Evolutionary conservation across 2,329 filamentous ascomycete species (phyloP).

Genomic region (Calonectria crousiana): DNA sequence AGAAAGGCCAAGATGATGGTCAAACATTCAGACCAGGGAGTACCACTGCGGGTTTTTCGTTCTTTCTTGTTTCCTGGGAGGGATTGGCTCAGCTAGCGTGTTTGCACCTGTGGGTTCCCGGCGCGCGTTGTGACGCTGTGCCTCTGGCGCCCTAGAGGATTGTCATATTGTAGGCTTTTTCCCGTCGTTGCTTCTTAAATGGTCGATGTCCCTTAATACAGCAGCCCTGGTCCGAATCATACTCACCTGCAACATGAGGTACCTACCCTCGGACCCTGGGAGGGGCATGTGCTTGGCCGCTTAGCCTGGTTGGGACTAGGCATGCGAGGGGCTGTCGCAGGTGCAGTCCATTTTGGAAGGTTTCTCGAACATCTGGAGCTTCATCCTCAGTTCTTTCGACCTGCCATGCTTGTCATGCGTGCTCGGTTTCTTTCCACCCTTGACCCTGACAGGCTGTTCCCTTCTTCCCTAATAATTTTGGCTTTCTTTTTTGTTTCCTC

Average conservation of each 20-base stretch:
- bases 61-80: not conserved
- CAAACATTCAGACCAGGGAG: not conserved
- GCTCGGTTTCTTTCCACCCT: slow-evolving; percentile 15
- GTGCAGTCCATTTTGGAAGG: slow-evolving; percentile 8
- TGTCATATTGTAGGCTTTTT: not conserved
- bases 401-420: not conserved
- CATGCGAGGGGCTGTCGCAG: not conserved
- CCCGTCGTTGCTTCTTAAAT: not conserved
- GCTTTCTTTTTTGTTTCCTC: slow-evolving; percentile 8
- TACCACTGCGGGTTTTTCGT: no score
- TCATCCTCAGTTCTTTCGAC: slow-evolving; percentile 18
- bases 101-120: not conserved
- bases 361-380: slow-evolving; percentile 33
- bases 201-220: slow-evolving; percentile 23
- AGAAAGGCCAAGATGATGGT: not conserved
- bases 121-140: not conserved
- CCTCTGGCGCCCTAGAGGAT: not conserved
- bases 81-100: not conserved
- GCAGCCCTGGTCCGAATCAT: slow-evolving; percentile 13
- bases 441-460: not conserved
- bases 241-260: slow-evolving; percentile 22
- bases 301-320: not conserved
- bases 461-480: not conserved
- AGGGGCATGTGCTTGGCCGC: not conserved
- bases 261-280: not conserved